Base-by-base conservation (phyloP, 371 early-diverging fungal genomes). In the Rhizopus arrhizus region DNA sequence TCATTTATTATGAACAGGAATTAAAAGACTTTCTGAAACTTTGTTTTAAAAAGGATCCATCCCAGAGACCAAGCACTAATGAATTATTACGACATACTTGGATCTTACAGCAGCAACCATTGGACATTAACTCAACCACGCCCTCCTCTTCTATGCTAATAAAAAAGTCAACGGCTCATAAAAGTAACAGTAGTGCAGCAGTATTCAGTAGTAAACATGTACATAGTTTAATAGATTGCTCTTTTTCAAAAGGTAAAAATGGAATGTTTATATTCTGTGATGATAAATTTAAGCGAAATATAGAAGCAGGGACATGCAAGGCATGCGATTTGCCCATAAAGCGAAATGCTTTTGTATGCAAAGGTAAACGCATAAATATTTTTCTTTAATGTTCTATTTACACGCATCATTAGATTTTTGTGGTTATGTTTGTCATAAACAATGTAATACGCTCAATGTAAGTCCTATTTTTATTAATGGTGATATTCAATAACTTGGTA, bases 31-130 rank as follows among this genome's bases (percentile, higher is more conserved):
- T 96, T 66, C 73, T 96, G 53, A 61, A 73, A 48, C 69, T 72
- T 33, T 96, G 96, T 65, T 95, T 96, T 65, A 83, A 85, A 66
- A 94, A 94, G 64, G 81, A 92, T 42, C 92, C 93, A 0, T 61
- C 59, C 0, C 65, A 81, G 12, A 79, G 95, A 15, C 89, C 91
- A 43, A 52, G 46, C n/a, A 48, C 61, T 22, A 51, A 89, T 0
- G 71, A 84, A 46, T 72, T 95, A 47, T 73, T 89, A 59, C 67
- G 73, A n/a, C 94, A 94, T 68, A 68, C 67, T 11, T 95, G 94
- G 95, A 84, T 92, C 41, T 65, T 56, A 28, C 71, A 81, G 29
- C 76, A 82, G 34, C 65, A 59, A 45, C 38, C 58, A 50, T 29
- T 48, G 8, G 48, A 48, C 8, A 12, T 48, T 2, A 28, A 5